A percentile compares a stretch with the other conserved stretches of the same genome.
phyloP scores from a whole-genome alignment of 2,329 filamentous ascomycete species.

The Sordariomycetes sp. region DNA sequence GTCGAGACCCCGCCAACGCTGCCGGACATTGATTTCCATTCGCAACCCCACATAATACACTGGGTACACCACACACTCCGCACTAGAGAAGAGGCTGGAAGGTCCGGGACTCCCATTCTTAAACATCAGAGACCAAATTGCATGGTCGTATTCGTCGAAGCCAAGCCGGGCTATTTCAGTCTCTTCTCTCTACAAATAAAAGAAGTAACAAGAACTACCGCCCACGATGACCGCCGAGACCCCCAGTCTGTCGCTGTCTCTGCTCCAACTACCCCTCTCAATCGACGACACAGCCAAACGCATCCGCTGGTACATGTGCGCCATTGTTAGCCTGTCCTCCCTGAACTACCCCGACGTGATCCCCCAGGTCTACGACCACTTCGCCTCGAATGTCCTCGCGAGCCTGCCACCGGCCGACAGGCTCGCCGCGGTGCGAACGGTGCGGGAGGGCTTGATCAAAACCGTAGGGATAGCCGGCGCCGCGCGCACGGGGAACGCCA shows the following conservation, averaged over 20 bases:
- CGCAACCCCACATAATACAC: background rate
- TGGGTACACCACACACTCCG: too few relatives aligned
- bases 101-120: background rate
- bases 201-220: background rate
- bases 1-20: too few relatives aligned
- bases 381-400: slow-evolving; percentile 4
- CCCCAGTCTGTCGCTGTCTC: slow-evolving; percentile 1
- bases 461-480: slow-evolving; percentile 8
- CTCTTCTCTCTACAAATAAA: too few relatives aligned
- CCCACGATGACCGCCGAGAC: slow-evolving; percentile 4
- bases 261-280: slow-evolving; percentile 2
- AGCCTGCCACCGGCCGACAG: slow-evolving; percentile 3
- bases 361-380: slow-evolving; percentile 8
- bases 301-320: slow-evolving; percentile 9
- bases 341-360: slow-evolving; percentile 10
- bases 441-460: slow-evolving; percentile 10
- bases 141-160: too few relatives aligned
- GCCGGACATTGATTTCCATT: background rate
- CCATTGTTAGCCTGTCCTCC: slow-evolving; percentile 8
- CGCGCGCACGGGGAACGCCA: slow-evolving; percentile 9
- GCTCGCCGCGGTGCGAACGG: background rate
- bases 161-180: too few relatives aligned
- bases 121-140: too few relatives aligned
- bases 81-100: too few relatives aligned
- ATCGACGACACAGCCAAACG: background rate